Base-by-base conservation (phyloP, 306 rosid genomes). In the Potentilla sterilis region DNA sequence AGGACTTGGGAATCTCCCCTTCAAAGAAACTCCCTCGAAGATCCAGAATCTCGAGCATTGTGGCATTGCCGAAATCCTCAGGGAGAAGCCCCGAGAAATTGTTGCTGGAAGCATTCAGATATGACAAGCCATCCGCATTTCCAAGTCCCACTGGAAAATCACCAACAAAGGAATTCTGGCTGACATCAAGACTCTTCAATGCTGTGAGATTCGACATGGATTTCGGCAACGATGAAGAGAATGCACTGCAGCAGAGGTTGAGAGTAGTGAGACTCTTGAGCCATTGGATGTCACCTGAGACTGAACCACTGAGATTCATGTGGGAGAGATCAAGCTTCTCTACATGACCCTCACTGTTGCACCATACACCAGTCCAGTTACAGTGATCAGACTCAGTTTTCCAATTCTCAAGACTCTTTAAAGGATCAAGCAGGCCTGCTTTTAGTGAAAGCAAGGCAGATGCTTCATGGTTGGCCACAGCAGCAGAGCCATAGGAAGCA, bases 1-100 rank as follows among this genome's bases (percentile, higher is more conserved):
- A 85, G 24, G 97, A 77, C 82, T 73, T 79, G 1, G 96, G 97
- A 83, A 95, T 75, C 11, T 86, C 65, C 37, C 97, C 99, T 77
- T 73, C 79, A 57, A 90, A 87, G 83, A 95, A 89, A 84, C 95
- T 90, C 38, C 99, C 99, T 82, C 97, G 83, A 51, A 95, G 93
- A 89, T 95, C 99, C 71, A 95, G 76, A 65, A 54, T 86, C 86
- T 92, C 96, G 38, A 95, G 77, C 63, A 78, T 76, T 74, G 92
- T 80, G 34, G 92, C 91, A 86, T 88, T 89, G 61, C 91, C 97
- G 52, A 95, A 81, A 81, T 95, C 97, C 74, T 73, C 81, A 0
- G 97, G 99, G 77, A 90, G 80, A 51, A 84, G 49, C 22, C 97
- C 97, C 3, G 86, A 73, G 80, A 95, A 89, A 55, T 92, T 89